These are phyloP conservation scores for Carpinus viminea DNA, from an alignment of 306 rosid species.

Conservation along the genomic window DNA sequence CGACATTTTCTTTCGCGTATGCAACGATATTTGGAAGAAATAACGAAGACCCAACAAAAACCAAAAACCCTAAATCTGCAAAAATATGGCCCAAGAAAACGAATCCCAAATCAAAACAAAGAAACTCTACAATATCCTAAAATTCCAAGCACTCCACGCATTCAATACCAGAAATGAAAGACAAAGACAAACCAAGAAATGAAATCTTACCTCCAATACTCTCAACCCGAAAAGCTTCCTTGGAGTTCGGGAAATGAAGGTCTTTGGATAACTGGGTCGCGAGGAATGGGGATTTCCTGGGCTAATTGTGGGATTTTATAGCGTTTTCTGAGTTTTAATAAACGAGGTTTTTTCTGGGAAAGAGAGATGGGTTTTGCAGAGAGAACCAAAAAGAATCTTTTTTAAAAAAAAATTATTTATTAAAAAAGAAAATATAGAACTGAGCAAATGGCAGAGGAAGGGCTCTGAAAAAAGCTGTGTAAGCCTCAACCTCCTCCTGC, in stretches of 20 bases:
- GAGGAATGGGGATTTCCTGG: conserved; percentile 9
- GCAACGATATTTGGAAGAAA: neutral
- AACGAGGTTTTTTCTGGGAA: conserved; percentile 12
- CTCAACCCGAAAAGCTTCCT: neutral
- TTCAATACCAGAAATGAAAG: conserved; percentile 3
- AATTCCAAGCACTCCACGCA: conserved; percentile 18
- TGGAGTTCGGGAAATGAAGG: neutral
- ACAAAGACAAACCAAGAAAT: neutral
- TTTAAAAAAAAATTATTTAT: too few species aligned
- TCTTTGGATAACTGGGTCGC: neutral
- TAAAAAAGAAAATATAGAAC: neutral
- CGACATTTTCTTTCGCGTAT: conserved; percentile 25
- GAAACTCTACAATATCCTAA: neutral
- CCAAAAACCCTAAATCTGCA: conserved; percentile 34
- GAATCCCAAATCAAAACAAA: conserved; percentile 8
- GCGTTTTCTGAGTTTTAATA: neutral
- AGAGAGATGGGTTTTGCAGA: conserved; percentile 1
- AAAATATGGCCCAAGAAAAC: neutral
- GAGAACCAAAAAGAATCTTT: neutral
- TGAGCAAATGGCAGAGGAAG: neutral
- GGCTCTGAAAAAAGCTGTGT: neutral
- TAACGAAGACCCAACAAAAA: conserved; percentile 14
- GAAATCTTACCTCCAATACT: conserved; percentile 20
- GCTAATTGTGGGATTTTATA: neutral
- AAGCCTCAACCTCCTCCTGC: neutral